Evolutionary conservation across 2,329 filamentous ascomycete species (phyloP).

Genomic region (Fusarium chaquense): DNA sequence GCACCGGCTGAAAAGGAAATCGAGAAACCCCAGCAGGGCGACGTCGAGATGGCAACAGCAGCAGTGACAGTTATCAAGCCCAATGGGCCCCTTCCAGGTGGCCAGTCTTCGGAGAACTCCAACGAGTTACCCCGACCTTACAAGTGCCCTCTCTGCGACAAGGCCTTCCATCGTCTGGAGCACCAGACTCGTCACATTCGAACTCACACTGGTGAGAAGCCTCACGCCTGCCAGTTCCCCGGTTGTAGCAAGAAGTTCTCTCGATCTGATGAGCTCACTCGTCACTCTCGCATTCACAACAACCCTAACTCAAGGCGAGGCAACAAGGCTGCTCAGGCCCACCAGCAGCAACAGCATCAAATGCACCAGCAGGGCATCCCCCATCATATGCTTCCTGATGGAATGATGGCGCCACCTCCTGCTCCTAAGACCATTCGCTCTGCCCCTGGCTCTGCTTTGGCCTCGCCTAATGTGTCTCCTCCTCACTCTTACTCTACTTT

Average conservation of each 20-base stretch:
- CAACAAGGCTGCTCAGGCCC: slow-evolving; percentile 76
- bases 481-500: slow-evolving; percentile 87
- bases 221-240: slow-evolving; percentile 93
- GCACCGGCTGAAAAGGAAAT: slow-evolving; percentile 44
- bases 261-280: slow-evolving; percentile 93
- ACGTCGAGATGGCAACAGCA: slow-evolving; percentile 62
- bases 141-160: slow-evolving; percentile 98
- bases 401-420: slow-evolving; percentile 82
- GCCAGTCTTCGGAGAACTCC: slow-evolving; percentile 67
- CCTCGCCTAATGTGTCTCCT: slow-evolving; percentile 95
- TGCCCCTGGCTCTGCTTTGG: slow-evolving; percentile 85
- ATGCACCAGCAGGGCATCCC: slow-evolving; percentile 55
- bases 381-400: slow-evolving; percentile 64
- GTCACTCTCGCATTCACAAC: slow-evolving; percentile 98
- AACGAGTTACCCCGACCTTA: slow-evolving; percentile 92
- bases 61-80: slow-evolving; percentile 69
- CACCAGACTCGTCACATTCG: slow-evolving; percentile 93
- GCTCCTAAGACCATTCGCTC: slow-evolving; percentile 86
- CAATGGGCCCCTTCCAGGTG: slow-evolving; percentile 71
- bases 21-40: slow-evolving; percentile 49
- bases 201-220: slow-evolving; percentile 98
- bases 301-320: slow-evolving; percentile 96
- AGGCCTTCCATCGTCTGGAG: slow-evolving; percentile 97
- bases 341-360: slow-evolving; percentile 53
- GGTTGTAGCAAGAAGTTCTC: slow-evolving; percentile 98